These are phyloP conservation scores for Pythium insidiosum DNA, from an alignment of 352 stramenopile genomes.

Conservation along the genomic window DNA sequence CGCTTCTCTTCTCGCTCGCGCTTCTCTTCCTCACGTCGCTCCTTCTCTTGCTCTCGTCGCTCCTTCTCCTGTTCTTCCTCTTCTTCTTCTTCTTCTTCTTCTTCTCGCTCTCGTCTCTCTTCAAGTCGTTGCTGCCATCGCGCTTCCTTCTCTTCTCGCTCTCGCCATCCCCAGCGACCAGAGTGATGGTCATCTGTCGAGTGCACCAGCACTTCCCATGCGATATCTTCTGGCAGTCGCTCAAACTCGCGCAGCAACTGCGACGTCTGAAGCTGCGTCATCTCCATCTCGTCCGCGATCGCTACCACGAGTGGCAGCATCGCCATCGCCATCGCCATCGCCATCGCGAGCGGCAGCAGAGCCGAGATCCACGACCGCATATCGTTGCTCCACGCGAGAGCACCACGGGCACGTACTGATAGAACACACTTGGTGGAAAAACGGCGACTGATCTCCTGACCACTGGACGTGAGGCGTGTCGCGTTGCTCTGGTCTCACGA, in stretches of 20 bases:
- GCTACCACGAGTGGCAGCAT: neutral
- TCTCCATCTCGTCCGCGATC: neutral
- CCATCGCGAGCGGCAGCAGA: no score
- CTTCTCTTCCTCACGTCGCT: neutral
- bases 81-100: neutral
- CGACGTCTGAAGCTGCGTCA: constrained; percentile 5
- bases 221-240: constrained; percentile 7
- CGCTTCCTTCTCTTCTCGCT: neutral
- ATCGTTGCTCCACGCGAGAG: no score
- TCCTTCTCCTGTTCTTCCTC: neutral
- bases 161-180: neutral
- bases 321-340: constrained; percentile 5
- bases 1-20: neutral
- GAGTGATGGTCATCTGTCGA: constrained; percentile 1
- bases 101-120: neutral
- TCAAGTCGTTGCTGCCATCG: neutral
- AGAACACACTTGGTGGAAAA: no score
- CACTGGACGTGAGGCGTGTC: no score
- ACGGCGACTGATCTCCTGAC: no score
- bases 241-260: constrained; percentile 5
- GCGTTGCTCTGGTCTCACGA: no score
- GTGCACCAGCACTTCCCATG: constrained; percentile 1
- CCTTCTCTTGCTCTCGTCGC: constrained; percentile 2
- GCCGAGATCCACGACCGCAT: no score
- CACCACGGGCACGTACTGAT: no score